Percentiles rank a stretch among this genome's conserved stretches.
Conservation (phyloP, 495 filamentous ascomycete species). For the Penicillium angulare region DNA sequence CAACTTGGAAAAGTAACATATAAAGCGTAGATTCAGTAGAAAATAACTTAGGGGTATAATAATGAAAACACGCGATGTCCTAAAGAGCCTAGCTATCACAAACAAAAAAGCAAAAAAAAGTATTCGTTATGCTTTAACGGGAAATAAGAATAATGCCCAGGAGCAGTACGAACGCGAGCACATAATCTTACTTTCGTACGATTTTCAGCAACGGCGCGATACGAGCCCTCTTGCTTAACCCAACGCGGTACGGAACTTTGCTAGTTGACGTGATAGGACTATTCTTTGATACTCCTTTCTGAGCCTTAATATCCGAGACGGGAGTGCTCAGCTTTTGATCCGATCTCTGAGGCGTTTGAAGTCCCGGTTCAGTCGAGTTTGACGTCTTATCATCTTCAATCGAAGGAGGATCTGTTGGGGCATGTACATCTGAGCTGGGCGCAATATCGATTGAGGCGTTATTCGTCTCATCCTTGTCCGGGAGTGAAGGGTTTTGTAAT, state of each 20-base stretch:
- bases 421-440: no score
- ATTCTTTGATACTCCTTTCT: conserved; percentile 38
- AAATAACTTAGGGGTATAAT: conserved; percentile 24
- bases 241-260: conserved; percentile 63
- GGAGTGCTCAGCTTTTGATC: neutral
- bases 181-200: conserved; percentile 51
- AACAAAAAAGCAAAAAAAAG: neutral
- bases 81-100: no score
- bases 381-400: neutral
- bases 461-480: no score
- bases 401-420: neutral
- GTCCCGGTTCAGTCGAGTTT: neutral
- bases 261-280: conserved; percentile 51
- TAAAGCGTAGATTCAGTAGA: no score
- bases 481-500: no score
- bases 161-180: neutral
- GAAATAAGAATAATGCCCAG: neutral
- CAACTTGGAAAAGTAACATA: no score
- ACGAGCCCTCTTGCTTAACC: conserved; percentile 61
- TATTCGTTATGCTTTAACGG: no score
- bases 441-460: no score
- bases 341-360: conserved; percentile 18
- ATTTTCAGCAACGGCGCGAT: conserved; percentile 66
- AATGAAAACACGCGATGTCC: conserved; percentile 4
- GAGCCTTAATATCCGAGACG: neutral